Base-by-base conservation (phyloP, 2,329 filamentous ascomycete genomes). In the Aspergillus pseudotamarii region DNA sequence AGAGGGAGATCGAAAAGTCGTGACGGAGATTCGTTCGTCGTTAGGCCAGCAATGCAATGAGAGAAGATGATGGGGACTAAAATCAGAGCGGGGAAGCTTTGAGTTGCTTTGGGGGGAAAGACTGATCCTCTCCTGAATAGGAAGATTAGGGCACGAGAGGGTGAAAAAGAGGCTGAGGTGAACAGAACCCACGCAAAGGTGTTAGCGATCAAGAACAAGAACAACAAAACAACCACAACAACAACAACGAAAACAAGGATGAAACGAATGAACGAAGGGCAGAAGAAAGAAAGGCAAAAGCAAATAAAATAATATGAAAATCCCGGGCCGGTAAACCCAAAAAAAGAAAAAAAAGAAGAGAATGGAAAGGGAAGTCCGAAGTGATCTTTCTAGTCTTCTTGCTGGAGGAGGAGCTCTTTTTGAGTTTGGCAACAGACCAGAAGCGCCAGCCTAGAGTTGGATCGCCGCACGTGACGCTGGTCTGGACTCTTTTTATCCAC, bases 381-480 rank as follows among this genome's bases (percentile, higher is more conserved):
- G 46, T 23, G n/a, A 8, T 21, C n/a, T 8, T 41, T 19, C 36
- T 41, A 9, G 36, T 41, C 36, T 19, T n/a, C 38, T 41, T 41
- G 38, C 38, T 41, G 38, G 38, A 19, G 16, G 23, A 48, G 46
- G 19, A 51, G 48, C 48, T 51, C 48, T 51, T 32, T 51, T 51
- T 51, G 26, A 51, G 48, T 51, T 51, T 51, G 48, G 48, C 48
- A 51, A 19, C 16, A 60, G 57, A 41, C 38, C 38, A 41, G 55
- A 64, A 45, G 59, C 62, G 62, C 26, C 26, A 26, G 26, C 10
- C 64, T 46, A 60, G 58, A 57, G 54, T 63, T 61, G 60, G 64
- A 68, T 64, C 64, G 56, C 32, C 61, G 51, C 67, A 69, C 67
- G 67, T 69, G 67, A 69, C 59, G 60, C 53, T 57, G 64, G 66